Conservation (phyloP, 2,329 filamentous ascomycete species). For the Pseudogymnoascus sp. region DNA sequence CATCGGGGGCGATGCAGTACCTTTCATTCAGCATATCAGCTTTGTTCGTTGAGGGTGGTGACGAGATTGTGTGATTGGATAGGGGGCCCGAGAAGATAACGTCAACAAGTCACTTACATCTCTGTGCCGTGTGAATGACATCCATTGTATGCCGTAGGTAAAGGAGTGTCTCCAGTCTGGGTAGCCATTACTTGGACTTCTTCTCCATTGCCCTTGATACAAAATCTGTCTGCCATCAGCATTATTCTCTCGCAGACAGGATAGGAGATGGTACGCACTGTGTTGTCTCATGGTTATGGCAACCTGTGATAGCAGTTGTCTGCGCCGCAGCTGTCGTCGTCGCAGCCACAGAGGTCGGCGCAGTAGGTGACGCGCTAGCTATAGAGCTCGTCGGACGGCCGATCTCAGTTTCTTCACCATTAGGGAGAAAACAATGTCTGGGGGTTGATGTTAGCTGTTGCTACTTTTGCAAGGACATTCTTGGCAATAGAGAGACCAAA, state of each 20-base stretch:
- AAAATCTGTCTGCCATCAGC: conserved; percentile 29
- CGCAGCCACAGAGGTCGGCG: conserved; percentile 17
- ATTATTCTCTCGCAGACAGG: conserved; percentile 18
- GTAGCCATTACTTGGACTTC: conserved; percentile 38
- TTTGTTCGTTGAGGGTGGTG: not conserved
- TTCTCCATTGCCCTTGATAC: conserved; percentile 34
- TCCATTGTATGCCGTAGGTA: conserved; percentile 52
- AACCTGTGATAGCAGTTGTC: conserved; percentile 41
- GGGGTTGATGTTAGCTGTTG: not conserved
- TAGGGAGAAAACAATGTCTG: conserved; percentile 5
- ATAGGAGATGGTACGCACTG: conserved; percentile 10
- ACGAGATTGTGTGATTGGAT: not conserved
- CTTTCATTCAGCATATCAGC: conserved; percentile 29
- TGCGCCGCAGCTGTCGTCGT: conserved; percentile 26
- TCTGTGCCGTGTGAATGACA: conserved; percentile 55
- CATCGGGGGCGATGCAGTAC: conserved; percentile 51
- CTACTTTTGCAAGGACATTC: not conserved
- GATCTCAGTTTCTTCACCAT: conserved; percentile 9
- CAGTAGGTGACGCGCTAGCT: conserved; percentile 23
- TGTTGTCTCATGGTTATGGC: conserved; percentile 42
- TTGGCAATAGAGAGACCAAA: not conserved
- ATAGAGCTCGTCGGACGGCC: not conserved
- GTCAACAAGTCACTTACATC: conserved; percentile 37
- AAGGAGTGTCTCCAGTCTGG: conserved; percentile 44
- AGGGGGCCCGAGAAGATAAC: not conserved